Evolutionary conservation across 352 stramenopile genomes (phyloP), one percentile per base, ranked within the genome.

Genomic region (Globisporangium nagaii): DNA sequence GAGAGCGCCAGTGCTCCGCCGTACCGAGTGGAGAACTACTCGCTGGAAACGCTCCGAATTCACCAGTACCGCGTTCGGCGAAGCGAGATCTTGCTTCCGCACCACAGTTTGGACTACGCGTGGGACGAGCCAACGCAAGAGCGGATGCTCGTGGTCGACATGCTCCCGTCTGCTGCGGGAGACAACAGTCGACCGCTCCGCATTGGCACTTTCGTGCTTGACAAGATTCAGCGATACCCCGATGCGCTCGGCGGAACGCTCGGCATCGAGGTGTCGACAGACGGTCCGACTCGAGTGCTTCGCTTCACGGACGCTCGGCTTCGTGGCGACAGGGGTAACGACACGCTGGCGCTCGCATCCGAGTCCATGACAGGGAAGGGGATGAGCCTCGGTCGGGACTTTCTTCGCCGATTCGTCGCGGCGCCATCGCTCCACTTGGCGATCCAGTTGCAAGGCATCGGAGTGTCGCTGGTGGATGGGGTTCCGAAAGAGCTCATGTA

Each of bases 21-120:
- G 28, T 95, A 94, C 58, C 84, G 86, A 19, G 79, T 95, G 31
- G 86, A 95, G 31, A 95, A 95, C 37, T 95, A 91, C 64, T 95
- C 86, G 25, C 58, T 95, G 17, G 86, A 95, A 61, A 95, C 86
- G 19, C 71, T 95, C 45, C 84, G 86, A 42, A 81, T 90, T 22
- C 84, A 95, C 32, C 86, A 94, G 58, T 75, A 88, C 31, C 71
- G 80, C 24, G 86, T 95, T 2, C 79, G 81, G 28, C 78, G 75
- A 35, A 93, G 82, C 63, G 86, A 95, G 36, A 91, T 94, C 53
- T 52, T 95, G 30, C 62, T 95, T 19, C 86, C 86, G 20, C 84
- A 95, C 54, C 86, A 95, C 47, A 93, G 79, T 36, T 62, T 91
- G 7, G 83, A 94, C 39, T 95, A 95, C 60, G 82, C 86, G 4